Conservation (phyloP, 768 basidiomycete species). For the Rhodotorula toruloides region DNA sequence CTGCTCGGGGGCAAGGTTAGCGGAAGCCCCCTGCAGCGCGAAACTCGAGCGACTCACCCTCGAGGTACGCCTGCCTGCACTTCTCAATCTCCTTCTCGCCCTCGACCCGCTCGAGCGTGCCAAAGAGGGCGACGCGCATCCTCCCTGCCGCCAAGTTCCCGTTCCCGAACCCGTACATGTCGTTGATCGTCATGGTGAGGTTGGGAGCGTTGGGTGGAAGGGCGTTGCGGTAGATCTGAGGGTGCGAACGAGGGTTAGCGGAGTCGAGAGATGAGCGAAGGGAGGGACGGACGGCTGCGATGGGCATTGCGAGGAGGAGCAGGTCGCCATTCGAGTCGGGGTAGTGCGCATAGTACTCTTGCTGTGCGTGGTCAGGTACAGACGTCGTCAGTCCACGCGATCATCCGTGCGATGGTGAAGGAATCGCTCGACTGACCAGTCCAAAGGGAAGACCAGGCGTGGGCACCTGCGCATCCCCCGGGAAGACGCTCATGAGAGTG, state of each 20-base stretch:
- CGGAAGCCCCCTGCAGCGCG: background rate
- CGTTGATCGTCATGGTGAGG: slow-evolving; percentile 35
- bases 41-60: background rate
- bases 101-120: slow-evolving; percentile 32
- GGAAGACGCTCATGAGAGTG: slow-evolving; percentile 29
- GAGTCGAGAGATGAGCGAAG: background rate
- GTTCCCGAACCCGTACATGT: slow-evolving; percentile 34
- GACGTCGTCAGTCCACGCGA: background rate
- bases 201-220: slow-evolving; percentile 35
- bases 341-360: slow-evolving; percentile 39
- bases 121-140: slow-evolving; percentile 36
- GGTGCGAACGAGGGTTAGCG: background rate
- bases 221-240: slow-evolving; percentile 38
- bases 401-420: background rate
- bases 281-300: slow-evolving; percentile 20
- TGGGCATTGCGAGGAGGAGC: slow-evolving; percentile 37
- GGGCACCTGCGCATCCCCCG: background rate
- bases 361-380: background rate
- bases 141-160: slow-evolving; percentile 37
- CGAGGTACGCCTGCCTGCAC: slow-evolving; percentile 25
- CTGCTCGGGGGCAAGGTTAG: background rate
- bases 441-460: slow-evolving; percentile 29
- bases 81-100: slow-evolving; percentile 21
- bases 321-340: slow-evolving; percentile 36
- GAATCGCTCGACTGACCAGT: background rate